Evolutionary conservation across 768 basidiomycete species (phyloP), one percentile per base, ranked within the genome.

Genomic region (Trametes maxima): DNA sequence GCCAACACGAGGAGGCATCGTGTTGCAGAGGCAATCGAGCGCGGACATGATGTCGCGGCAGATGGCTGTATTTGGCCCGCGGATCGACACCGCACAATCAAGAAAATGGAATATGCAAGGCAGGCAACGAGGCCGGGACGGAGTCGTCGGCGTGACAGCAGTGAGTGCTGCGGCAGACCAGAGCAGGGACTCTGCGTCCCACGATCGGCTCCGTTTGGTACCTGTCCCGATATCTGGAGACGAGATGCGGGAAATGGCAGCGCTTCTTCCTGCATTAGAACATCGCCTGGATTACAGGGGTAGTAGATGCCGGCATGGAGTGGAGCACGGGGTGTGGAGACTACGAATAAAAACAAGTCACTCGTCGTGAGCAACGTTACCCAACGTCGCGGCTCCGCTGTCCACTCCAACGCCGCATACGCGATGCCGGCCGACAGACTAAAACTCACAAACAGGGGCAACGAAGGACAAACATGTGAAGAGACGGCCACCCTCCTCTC

Each of bases 161-260:
- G 46, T 19, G 36, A 3, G 48, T 58, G 57, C 57, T 58, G 57
- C 57, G 57, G 57, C 36, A 58, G 40, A 28, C 48, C 24, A 19
- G 22, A 21, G 25, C 33, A 11, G 47, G 36, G n/a, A 42, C 24
- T 12, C 24, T 40, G 48, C 48, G 22, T 28, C 37, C 48, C 25
- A 24, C 48, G 22, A 33, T 36, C 33, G 48, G 40, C 51, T 55
- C 40, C 13, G 2, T 16, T n/a, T 17, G 40, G n/a, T 35, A 46
- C 45, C 35, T n/a, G 11, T 35, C 5, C 21, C 17, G 16, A 40
- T 12, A 5, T 14, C 21, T 37, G 35, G 49, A 40, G 40, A 51
- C 28, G 40, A 21, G 35, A n/a, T 35, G 19, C 19, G 19, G 36
- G n/a, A 36, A 19, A 5, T 35, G 35, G 25, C 21, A 24, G 16